A percentile compares a stretch with the other conserved stretches of the same genome.
phyloP scores from a whole-genome alignment of 176 grass and related monocot species.

The Leersia perrieri region DNA sequence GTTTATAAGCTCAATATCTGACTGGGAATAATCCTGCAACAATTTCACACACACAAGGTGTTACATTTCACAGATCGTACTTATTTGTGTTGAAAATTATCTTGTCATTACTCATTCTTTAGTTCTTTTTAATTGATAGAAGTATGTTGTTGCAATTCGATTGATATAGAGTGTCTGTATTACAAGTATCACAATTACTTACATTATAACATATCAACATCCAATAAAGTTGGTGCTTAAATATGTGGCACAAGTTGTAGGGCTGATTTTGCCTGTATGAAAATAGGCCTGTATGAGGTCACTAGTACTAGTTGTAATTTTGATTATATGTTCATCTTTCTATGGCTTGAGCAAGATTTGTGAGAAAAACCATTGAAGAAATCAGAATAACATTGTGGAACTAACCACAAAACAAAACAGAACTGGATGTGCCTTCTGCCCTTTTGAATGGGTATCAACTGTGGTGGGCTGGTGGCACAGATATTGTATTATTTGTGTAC shows the following conservation, averaged over 20 bases:
- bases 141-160: not conserved
- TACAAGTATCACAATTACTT: not conserved
- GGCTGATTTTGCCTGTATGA: not conserved
- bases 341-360: not conserved
- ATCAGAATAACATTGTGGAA: not conserved
- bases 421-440: not conserved
- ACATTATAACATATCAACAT: not conserved
- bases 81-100: not conserved
- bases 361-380: not conserved
- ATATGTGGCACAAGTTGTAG: not conserved
- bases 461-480: not conserved
- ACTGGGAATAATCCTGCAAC: not conserved
- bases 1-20: not conserved
- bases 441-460: not conserved
- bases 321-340: not conserved
- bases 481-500: conserved; percentile 11
- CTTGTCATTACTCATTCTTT: not conserved
- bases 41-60: not conserved
- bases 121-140: not conserved
- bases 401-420: not conserved
- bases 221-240: not conserved
- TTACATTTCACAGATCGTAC: no score
- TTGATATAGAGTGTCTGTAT: not conserved
- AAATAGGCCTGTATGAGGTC: not conserved
- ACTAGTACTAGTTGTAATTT: not conserved